Base-by-base conservation (phyloP, 2,329 filamentous ascomycete genomes). In the Gyromitra esculenta region DNA sequence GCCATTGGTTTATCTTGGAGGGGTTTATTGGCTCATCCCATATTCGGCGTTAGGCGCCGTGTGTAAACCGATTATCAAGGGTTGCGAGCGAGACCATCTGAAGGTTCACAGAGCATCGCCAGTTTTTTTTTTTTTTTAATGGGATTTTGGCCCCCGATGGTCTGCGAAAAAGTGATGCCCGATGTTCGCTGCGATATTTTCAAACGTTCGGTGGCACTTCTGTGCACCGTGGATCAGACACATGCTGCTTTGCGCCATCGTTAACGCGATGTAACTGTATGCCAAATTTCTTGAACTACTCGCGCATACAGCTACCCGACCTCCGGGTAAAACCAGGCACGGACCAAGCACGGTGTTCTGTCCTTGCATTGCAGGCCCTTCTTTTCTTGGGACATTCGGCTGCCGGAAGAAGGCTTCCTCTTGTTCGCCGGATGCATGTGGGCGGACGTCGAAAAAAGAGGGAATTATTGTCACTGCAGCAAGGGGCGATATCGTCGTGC, bases 291-390 rank as follows among this genome's bases (percentile, higher is more conserved):
- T 31, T 75, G 57, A 68, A 70, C 65, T 50, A 75, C 72, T 71
- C 50, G 45, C 72, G 75, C 75, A 75, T 77, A 75, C 71, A 77
- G 75, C 75, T 70, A 65, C 75, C 75, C 75, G 64, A 77, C 59
- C 64, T 74, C 71, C 75, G 75, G 75, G 65, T 77, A 77, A 77
- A 77, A 70, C 54, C 70, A 75, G 65, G 75, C 75, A 66, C 75
- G 50, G 64, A 70, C 64, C 75, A 77, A 59, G 69, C 56, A 74
- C 64, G 59, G 72, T 75, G 65, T 69, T 75, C 69, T 72, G 69
- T 72, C 69, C 69, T 72, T 72, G 69, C 69, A 72, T 72, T 65
- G 69, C 69, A 72, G 69, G 60, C 39, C 60, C 11, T 68, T 56
- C 63, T 64, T 37, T 65, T 52, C 69, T 72, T 72, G 60, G 69